Evolutionary conservation across 352 stramenopile species (phyloP), one percentile per base, ranked within the genome.

Genomic region (Globisporangium carolinianum): DNA sequence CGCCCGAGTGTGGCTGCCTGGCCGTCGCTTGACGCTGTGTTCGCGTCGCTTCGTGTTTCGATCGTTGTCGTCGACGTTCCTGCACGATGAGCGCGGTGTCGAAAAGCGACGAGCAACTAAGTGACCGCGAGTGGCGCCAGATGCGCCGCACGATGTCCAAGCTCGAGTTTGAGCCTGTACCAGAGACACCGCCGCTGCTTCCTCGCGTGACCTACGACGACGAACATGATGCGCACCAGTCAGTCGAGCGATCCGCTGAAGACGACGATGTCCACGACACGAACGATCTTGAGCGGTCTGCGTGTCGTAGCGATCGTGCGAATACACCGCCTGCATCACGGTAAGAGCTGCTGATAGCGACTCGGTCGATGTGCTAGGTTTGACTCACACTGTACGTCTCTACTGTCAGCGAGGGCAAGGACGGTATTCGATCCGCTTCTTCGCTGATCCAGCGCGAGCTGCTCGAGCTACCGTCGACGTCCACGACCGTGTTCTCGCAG

Each of bases 101-200:
- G 39, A 43, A 43, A 12, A 55, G n/a, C 24, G 52, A 65, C 15
- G 17, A 47, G 4, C 68, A 68, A 36, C 59, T 83, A 15, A 83
- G 67, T 55, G 76, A 85, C 52, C 61, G 67, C 6, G 74, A 85
- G 50, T 87, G 76, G 76, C 71, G 76, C 10, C 70, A 85, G 61
- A 85, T 81, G 72, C 68, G 74, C 1, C 73, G 76, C 6, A 68
- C 72, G 54, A 66, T 87, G 48, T 53, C 72, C 36, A 76, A 73
- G 52, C 72, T 87, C n/a, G 62, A 75, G 39, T 87, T 87, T 39
- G 76, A 85, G n/a, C 72, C 76, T 7, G 74, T 87, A 36, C 76
- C 74, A 0, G 76, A 87, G 72, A 84, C 75, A 5, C 76, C 76
- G 18, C 47, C 57, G 45, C 61, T 83, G 41, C 58, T 79, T 5